Percentiles rank a stretch among this genome's conserved stretches.
Evolutionary conservation across 2,329 filamentous ascomycete genomes (phyloP).

Genomic region (Calonectria leucothoes): DNA sequence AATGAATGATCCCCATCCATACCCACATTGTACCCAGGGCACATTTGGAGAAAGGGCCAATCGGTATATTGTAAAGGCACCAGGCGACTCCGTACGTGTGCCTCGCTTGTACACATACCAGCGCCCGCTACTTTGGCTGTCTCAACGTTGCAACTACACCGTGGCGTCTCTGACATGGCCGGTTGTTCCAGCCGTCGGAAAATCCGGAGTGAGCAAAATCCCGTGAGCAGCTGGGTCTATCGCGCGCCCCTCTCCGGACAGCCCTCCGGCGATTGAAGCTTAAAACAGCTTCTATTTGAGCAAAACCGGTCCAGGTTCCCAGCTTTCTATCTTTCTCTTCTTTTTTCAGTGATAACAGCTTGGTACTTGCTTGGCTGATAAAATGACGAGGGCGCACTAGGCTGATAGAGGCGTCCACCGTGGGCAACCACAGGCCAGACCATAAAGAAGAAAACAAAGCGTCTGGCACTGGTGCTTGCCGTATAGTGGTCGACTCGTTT

Average conservation of each 20-base stretch:
- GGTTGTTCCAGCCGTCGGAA: background rate
- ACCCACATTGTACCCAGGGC: slow-evolving; percentile 20
- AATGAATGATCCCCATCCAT: slow-evolving; percentile 24
- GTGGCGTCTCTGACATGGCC: background rate
- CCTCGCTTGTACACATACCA: slow-evolving; percentile 24
- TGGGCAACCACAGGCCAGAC: background rate
- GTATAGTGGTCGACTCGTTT: background rate
- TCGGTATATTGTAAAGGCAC: slow-evolving; percentile 23
- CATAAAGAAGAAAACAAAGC: background rate
- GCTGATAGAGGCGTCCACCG: background rate
- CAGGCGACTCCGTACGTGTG: slow-evolving; percentile 19
- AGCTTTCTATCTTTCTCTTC: background rate
- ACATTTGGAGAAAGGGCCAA: slow-evolving; percentile 4
- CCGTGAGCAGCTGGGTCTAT: background rate
- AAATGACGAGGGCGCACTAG: background rate
- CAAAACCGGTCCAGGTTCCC: background rate
- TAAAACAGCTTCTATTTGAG: background rate
- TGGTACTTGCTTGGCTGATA: background rate
- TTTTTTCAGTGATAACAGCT: background rate
- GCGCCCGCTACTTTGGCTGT: slow-evolving; percentile 23
- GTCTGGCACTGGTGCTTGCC: background rate
- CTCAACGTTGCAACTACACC: slow-evolving; percentile 4
- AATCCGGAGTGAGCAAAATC: background rate
- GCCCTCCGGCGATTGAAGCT: background rate
- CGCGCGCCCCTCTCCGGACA: background rate